Evolutionary conservation across 2,329 filamentous ascomycete species (phyloP).

Genomic region (Chaetomiaceae sp.): DNA sequence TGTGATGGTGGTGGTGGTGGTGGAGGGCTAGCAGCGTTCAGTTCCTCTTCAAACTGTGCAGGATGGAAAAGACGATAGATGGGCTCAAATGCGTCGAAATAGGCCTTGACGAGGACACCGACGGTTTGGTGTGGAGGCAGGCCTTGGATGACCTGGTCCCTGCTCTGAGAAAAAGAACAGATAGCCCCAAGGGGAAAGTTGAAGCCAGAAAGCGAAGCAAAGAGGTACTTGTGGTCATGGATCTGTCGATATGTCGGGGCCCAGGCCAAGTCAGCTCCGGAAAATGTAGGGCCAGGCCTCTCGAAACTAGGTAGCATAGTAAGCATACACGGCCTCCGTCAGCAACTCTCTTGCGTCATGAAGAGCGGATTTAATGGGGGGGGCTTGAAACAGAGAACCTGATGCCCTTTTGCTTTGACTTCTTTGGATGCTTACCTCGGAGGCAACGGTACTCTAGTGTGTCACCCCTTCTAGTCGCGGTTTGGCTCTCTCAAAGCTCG

Average conservation of each 20-base stretch:
- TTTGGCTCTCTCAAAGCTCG: too few relatives aligned
- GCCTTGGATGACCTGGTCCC: not conserved
- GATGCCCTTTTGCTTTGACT: not conserved
- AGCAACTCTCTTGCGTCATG: too few relatives aligned
- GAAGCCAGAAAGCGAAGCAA: not conserved
- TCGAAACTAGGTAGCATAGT: not conserved
- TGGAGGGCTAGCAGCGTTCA: too few relatives aligned
- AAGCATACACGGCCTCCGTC: too few relatives aligned
- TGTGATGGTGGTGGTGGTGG: not conserved
- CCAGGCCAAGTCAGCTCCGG: not conserved
- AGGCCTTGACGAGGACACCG: not conserved
- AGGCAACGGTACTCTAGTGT: not conserved
- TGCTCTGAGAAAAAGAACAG: not conserved
- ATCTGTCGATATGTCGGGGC: not conserved
- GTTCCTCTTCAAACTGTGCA: not conserved
- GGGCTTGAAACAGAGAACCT: not conserved
- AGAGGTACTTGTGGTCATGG: not conserved
- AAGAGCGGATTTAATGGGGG: too few relatives aligned
- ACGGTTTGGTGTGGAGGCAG: not conserved
- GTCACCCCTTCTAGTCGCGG: not conserved
- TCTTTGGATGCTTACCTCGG: not conserved
- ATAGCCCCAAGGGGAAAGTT: not conserved
- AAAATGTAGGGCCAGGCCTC: not conserved
- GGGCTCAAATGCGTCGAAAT: not conserved
- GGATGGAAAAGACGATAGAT: not conserved